Evolutionary conservation across 768 basidiomycete genomes (phyloP).

Genomic region (Tremella mesenterica): DNA sequence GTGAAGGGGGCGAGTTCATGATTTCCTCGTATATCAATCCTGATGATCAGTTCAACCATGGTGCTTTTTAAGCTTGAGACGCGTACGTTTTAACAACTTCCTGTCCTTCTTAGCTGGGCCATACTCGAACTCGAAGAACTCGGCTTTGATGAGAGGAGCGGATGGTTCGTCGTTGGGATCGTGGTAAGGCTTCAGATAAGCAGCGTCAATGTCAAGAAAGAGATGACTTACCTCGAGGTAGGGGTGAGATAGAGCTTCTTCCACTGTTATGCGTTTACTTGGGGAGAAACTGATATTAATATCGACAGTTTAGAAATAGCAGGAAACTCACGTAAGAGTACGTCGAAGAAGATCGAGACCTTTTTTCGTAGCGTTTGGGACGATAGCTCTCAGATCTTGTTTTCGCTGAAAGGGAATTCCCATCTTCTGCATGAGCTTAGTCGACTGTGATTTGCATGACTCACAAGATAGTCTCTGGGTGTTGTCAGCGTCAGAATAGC

Average conservation of each 20-base stretch:
- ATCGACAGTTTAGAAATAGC: conserved; percentile 48
- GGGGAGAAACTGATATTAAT: conserved; percentile 49
- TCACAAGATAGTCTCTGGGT: conserved; percentile 62
- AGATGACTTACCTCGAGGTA: conserved; percentile 57
- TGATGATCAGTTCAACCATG: conserved; percentile 12
- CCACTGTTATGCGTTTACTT: conserved; percentile 75
- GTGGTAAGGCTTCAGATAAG: conserved; percentile 60
- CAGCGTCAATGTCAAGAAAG: conserved; percentile 21
- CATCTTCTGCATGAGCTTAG: conserved; percentile 2
- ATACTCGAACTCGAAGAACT: conserved; percentile 47
- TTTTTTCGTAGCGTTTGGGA: conserved; percentile 60
- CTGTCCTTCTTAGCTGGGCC: conserved; percentile 40
- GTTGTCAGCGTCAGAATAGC: background rate
- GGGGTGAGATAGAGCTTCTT: conserved; percentile 78
- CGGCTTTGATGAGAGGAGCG: conserved; percentile 49
- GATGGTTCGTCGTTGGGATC: conserved; percentile 82
- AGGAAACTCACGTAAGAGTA: conserved; percentile 36
- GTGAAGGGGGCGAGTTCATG: conserved; percentile 20
- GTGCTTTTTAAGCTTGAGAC: background rate
- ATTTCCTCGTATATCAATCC: conserved; percentile 25
- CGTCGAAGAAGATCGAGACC: conserved; percentile 41
- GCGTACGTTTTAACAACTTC: conserved; percentile 44
- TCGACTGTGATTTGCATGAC: background rate
- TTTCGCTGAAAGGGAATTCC: conserved; percentile 1
- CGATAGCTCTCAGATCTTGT: conserved; percentile 56